These are phyloP conservation scores for Pythium chondricola DNA, from an alignment of 352 stramenopile genomes.

Conservation along the genomic window DNA sequence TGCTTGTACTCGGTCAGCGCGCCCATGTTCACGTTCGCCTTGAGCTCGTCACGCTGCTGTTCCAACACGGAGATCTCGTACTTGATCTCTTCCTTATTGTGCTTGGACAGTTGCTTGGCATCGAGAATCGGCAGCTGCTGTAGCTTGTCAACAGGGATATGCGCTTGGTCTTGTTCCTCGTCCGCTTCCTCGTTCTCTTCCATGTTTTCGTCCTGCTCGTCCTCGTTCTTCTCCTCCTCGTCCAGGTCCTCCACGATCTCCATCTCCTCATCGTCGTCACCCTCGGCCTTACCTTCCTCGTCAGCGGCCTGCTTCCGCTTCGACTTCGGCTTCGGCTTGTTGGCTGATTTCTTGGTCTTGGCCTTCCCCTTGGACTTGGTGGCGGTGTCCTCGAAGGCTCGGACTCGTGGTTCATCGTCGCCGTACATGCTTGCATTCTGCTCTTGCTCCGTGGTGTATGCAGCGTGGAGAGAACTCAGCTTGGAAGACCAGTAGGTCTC, in stretches of 20 bases:
- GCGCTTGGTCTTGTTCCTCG: neutral
- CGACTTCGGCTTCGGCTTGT: conserved; percentile 15
- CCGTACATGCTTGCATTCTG: conserved; percentile 67
- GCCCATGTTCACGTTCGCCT: conserved; percentile 94
- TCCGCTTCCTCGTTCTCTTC: conserved; percentile 19
- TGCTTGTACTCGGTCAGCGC: conserved; percentile 88
- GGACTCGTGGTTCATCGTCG: conserved; percentile 34
- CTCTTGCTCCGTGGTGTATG: conserved; percentile 61
- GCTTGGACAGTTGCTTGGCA: conserved; percentile 72
- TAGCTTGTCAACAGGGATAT: conserved; percentile 9
- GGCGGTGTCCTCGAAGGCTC: conserved; percentile 1
- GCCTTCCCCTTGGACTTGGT: conserved; percentile 46
- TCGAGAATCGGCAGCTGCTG: conserved; percentile 73
- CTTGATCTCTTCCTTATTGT: conserved; percentile 91
- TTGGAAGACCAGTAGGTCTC: conserved; percentile 81
- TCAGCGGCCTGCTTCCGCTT: conserved; percentile 13
- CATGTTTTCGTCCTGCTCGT: conserved; percentile 19
- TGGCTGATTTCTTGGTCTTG: conserved; percentile 8
- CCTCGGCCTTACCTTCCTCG: conserved; percentile 29
- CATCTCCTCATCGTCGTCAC: conserved; percentile 13
- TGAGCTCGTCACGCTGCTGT: conserved; percentile 89
- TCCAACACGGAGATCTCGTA: conserved; percentile 91
- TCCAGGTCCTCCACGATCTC: conserved; percentile 29
- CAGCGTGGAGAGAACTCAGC: conserved; percentile 54
- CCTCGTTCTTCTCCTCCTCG: conserved; percentile 15